These are phyloP conservation scores for Cicer pinnatifidum DNA, from an alignment of 306 rosid species.

Conservation along the genomic window DNA sequence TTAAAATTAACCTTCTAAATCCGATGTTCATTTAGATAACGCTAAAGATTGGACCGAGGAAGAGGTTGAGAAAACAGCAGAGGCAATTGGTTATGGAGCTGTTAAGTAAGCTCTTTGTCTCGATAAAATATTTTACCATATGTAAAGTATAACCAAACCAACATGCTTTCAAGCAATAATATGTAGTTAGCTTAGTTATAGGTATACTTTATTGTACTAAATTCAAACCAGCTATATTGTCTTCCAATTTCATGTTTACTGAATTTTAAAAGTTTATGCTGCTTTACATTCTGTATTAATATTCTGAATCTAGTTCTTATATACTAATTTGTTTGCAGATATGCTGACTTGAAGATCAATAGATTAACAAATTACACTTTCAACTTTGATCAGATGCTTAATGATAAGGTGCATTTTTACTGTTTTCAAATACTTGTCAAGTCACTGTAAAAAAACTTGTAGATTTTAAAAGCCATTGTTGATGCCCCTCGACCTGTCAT, in stretches of 20 bases:
- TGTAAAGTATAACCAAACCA: neutral
- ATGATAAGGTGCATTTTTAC: constrained; percentile 17
- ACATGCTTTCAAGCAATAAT: neutral
- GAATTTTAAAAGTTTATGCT: constrained; percentile 1
- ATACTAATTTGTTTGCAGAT: constrained; percentile 57
- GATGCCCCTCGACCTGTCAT: neutral
- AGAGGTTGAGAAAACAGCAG: constrained; percentile 75
- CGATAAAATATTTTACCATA: neutral
- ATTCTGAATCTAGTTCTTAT: constrained; percentile 17
- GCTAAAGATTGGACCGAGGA: constrained; percentile 57
- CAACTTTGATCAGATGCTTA: constrained; percentile 32
- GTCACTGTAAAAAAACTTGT: neutral
- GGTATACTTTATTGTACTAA: neutral
- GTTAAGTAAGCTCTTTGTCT: constrained; percentile 47
- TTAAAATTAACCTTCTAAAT: constrained; percentile 6
- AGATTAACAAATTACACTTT: constrained; percentile 47
- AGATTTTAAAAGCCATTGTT: constrained; percentile 15
- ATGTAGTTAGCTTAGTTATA: neutral
- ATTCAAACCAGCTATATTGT: neutral
- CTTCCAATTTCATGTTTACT: neutral
- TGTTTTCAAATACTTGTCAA: constrained; percentile 2
- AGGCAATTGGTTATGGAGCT: constrained; percentile 70
- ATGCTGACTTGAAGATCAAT: constrained; percentile 93
- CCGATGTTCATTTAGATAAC: neutral
- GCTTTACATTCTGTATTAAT: neutral